phyloP scores from a whole-genome alignment of 192 early-diverging fungal genomes.

The Podila epicladia region DNA sequence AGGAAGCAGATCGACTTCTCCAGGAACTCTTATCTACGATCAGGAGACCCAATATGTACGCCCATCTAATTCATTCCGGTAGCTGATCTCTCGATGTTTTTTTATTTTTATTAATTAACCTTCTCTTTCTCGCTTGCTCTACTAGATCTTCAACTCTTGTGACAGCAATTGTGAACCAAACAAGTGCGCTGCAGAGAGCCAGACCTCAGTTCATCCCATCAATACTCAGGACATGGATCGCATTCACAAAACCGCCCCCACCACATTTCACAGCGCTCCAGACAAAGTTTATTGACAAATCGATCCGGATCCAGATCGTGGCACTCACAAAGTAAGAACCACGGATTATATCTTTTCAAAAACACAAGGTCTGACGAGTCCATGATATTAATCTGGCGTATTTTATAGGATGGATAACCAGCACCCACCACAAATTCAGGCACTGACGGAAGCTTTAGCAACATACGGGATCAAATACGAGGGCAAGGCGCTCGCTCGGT shows the following conservation, averaged over 20 bases:
- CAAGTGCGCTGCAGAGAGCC: slow-evolving; percentile 35
- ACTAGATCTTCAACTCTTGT: slow-evolving; percentile 35
- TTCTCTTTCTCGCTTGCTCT: not conserved
- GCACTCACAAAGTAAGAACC: slow-evolving; percentile 24
- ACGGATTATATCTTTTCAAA: not conserved
- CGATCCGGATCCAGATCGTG: slow-evolving; percentile 44
- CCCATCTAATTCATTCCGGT: not conserved
- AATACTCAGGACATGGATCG: slow-evolving; percentile 26
- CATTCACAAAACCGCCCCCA: slow-evolving; percentile 19
- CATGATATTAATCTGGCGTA: too few relatives aligned
- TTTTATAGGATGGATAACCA: slow-evolving; percentile 16
- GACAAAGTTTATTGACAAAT: slow-evolving; percentile 35
- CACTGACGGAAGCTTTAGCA: slow-evolving; percentile 19
- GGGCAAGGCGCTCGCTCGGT: slow-evolving; percentile 24
- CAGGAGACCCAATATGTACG: slow-evolving; percentile 29
- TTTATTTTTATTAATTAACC: not conserved
- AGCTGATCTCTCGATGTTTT: not conserved
- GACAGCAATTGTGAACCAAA: slow-evolving; percentile 42
- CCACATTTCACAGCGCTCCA: slow-evolving; percentile 30
- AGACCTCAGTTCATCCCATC: slow-evolving; percentile 44
- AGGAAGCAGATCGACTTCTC: slow-evolving; percentile 37
- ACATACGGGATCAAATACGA: slow-evolving; percentile 30
- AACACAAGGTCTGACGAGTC: not conserved
- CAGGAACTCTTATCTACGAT: slow-evolving; percentile 29
- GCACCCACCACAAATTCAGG: slow-evolving; percentile 32